These are phyloP conservation scores for Mucor irregularis DNA, from an alignment of 371 early-diverging fungal species.

Conservation along the genomic window DNA sequence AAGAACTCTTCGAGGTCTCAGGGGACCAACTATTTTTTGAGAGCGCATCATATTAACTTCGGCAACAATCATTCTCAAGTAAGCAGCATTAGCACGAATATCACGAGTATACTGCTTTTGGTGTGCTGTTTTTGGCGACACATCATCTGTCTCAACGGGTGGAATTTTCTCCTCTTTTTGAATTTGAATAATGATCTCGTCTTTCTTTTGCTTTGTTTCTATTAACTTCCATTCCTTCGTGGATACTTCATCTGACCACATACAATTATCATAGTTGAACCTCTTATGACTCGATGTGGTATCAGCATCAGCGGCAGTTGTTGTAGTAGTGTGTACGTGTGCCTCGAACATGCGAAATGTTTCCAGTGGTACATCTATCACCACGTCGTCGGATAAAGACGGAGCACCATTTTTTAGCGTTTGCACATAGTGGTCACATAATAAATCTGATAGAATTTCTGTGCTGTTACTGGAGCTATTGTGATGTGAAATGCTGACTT, in stretches of 20 bases:
- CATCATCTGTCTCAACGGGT: not conserved
- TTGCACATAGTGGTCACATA: conserved; percentile 47
- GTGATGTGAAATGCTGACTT: not conserved
- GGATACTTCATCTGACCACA: conserved; percentile 5
- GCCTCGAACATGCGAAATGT: conserved; percentile 30
- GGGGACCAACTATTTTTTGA: conserved; percentile 58
- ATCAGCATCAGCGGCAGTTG: too few species aligned
- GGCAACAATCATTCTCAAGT: conserved; percentile 61
- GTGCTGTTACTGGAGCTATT: conserved; percentile 8
- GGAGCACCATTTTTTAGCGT: conserved; percentile 11
- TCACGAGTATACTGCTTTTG: conserved; percentile 30
- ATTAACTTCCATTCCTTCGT: conserved; percentile 37
- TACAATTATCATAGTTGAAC: not conserved
- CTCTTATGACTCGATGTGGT: too few species aligned
- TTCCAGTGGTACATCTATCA: conserved; percentile 24
- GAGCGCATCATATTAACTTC: conserved; percentile 65
- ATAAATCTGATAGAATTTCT: conserved; percentile 33
- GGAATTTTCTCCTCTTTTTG: not conserved
- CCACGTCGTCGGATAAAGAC: conserved; percentile 18
- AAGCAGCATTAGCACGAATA: conserved; percentile 51
- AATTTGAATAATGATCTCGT: too few species aligned
- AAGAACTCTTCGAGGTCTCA: conserved; percentile 53
- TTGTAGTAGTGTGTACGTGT: conserved; percentile 7
- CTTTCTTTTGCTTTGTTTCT: conserved; percentile 5
- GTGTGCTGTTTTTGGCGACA: not conserved